Conservation (phyloP, 2,329 filamentous ascomycete genomes). For the Alternaria ethzedia region DNA sequence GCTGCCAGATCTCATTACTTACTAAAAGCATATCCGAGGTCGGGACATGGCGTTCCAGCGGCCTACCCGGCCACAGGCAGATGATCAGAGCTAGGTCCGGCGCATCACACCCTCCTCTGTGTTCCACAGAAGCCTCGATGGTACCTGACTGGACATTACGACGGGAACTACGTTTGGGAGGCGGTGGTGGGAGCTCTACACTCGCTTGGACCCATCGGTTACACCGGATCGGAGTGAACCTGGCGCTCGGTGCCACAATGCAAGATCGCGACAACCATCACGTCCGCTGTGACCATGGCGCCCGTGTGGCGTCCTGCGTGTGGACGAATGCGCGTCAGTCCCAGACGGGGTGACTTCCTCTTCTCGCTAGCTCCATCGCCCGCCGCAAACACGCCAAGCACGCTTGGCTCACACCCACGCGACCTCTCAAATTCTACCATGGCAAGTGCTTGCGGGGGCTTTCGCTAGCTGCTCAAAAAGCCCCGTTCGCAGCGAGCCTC, state of each 20-base stretch:
- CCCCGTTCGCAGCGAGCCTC: slow-evolving; percentile 12
- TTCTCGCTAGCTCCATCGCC: slow-evolving; percentile 27
- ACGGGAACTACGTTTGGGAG: slow-evolving; percentile 13
- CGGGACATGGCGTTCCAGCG: neutral
- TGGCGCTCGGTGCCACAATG: slow-evolving; percentile 47
- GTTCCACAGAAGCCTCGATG: neutral
- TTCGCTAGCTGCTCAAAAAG: slow-evolving; percentile 19
- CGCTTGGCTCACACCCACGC: slow-evolving; percentile 39
- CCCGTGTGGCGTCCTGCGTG: slow-evolving; percentile 41
- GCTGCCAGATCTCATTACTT: neutral
- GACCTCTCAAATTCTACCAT: slow-evolving; percentile 25
- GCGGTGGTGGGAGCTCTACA: slow-evolving; percentile 16
- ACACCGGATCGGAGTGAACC: slow-evolving; percentile 44
- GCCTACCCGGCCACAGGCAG: neutral
- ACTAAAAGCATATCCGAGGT: neutral
- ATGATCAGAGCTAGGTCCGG: neutral
- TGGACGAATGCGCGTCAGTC: slow-evolving; percentile 42
- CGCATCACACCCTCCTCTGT: neutral
- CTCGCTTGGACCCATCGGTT: slow-evolving; percentile 31
- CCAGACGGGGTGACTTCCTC: slow-evolving; percentile 25
- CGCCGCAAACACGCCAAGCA: slow-evolving; percentile 25
- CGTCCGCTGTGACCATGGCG: slow-evolving; percentile 37
- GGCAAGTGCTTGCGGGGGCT: slow-evolving; percentile 13
- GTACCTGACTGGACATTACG: neutral
- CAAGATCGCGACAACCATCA: slow-evolving; percentile 46